These are phyloP conservation scores for Pleurotus tuber-regium DNA, from an alignment of 768 basidiomycete species.

Conservation along the genomic window DNA sequence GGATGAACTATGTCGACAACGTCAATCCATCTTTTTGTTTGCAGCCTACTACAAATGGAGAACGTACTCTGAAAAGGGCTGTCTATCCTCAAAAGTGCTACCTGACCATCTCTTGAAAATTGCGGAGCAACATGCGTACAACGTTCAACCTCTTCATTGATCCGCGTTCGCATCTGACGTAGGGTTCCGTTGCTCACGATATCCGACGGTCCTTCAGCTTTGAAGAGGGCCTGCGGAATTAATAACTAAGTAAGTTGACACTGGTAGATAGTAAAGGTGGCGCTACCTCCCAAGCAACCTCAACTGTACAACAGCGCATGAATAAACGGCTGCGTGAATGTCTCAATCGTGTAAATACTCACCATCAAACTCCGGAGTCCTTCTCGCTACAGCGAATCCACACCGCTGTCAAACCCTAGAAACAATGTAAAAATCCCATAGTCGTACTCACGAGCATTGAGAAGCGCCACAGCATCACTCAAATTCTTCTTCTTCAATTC, in stretches of 20 bases:
- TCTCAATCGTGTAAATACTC: neutral
- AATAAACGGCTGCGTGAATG: neutral
- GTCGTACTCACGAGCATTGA: slow-evolving; percentile 3
- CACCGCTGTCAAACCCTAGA: neutral
- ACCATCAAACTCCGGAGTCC: neutral
- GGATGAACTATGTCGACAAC: neutral
- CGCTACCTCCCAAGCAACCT: neutral
- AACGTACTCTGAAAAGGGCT: slow-evolving; percentile 1
- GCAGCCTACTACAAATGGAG: no score
- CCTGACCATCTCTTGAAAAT: neutral
- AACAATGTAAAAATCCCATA: neutral
- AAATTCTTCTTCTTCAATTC: neutral
- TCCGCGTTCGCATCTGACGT: neutral
- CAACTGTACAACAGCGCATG: neutral
- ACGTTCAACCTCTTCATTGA: neutral
- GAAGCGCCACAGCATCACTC: neutral
- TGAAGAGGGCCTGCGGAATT: neutral
- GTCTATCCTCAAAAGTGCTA: neutral
- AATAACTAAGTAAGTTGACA: neutral
- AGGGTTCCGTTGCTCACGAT: neutral
- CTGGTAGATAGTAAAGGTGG: neutral
- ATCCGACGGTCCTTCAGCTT: neutral
- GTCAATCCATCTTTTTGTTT: neutral
- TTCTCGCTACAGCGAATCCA: neutral
- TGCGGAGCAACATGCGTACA: neutral